Evolutionary conservation across 2,329 filamentous ascomycete genomes (phyloP), one percentile per base, ranked within the genome.

Genomic region (Cladophialophora chaetospira): DNA sequence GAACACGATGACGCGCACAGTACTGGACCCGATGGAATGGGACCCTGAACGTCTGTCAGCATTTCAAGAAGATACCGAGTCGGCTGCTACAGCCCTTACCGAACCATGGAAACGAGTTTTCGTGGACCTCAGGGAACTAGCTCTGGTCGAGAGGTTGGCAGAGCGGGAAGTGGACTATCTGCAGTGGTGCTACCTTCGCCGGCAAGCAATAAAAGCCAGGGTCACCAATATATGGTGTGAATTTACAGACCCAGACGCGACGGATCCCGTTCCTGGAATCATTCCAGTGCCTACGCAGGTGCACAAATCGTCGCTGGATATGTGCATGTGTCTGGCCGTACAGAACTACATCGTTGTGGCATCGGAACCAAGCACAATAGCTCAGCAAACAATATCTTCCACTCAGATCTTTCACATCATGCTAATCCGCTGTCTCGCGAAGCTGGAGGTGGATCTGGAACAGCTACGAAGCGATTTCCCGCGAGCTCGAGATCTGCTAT

Each of bases 261-360:
- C 45, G 8, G 50, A 35, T 2, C 40, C 50, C n/a, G 15, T 15
- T 8, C n/a, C n/a, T 31, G 28, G 28, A 5, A 31, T 26, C 3
- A 44, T 8, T 33, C 11, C 40, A 3, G 25, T 13, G 2, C 50
- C 50, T 9, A 45, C 38, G 11, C 19, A 38, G 6, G 50, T 53
- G 10, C 50, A 45, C 28, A 28, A 29, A 11, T 31, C 50, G 5
- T 44, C 36, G 10, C n/a, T 53, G 6, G 38, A 43, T 5, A 53
- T 53, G 50, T 53, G 50, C 45, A 17, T 53, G 4, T 53, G 50
- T 35, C 38, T 53, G 11, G 50, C 40, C 3, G 9, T 45, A 17
- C 38, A 44, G 13, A 43, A 33, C 4, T 31, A 42, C 19, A 31
- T 53, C 19, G 42, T 26, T 15, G 44, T 44, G 10, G 40, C 23